These are phyloP conservation scores for Rhodotorula sp. DNA, from an alignment of 1,284 basidiomycete species.

Conservation along the genomic window DNA sequence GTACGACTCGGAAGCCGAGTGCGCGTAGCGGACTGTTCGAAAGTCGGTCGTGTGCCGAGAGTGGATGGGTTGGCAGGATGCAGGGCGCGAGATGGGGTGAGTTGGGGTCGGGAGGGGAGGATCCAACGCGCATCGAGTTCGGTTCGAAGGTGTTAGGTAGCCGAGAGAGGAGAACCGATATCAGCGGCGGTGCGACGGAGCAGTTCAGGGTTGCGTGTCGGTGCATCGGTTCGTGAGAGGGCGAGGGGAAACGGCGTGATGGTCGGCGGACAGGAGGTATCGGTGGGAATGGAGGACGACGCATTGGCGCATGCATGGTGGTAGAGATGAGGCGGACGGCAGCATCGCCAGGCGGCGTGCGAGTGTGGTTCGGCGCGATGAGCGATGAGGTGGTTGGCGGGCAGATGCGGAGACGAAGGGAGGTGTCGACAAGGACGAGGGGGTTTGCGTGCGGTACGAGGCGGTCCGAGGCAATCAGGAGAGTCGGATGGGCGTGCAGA, in stretches of 20 bases:
- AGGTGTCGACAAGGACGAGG: not conserved
- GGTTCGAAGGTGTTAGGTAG: too few relatives aligned
- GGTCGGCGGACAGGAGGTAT: too few relatives aligned
- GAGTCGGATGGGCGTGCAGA: not conserved
- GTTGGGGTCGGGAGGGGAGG: not conserved
- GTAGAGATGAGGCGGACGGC: not conserved
- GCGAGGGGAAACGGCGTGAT: not conserved
- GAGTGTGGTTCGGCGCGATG: not conserved
- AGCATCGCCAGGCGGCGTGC: not conserved
- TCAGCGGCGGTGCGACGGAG: not conserved
- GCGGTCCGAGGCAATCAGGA: not conserved
- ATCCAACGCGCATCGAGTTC: not conserved
- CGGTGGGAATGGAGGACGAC: too few relatives aligned
- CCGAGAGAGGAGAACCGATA: too few relatives aligned
- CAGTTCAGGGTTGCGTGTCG: not conserved
- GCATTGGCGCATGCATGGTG: not conserved
- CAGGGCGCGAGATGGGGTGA: not conserved
- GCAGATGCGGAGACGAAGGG: not conserved
- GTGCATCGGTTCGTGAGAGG: not conserved
- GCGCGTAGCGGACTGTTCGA: slow-evolving; percentile 36
- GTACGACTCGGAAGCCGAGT: slow-evolving; percentile 65
- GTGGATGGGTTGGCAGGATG: not conserved
- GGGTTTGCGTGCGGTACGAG: not conserved
- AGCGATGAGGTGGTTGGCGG: not conserved
- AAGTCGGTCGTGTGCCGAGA: not conserved